Evolutionary conservation across 768 basidiomycete species (phyloP), one percentile per base, ranked within the genome.

Genomic region (Collybia sp.): DNA sequence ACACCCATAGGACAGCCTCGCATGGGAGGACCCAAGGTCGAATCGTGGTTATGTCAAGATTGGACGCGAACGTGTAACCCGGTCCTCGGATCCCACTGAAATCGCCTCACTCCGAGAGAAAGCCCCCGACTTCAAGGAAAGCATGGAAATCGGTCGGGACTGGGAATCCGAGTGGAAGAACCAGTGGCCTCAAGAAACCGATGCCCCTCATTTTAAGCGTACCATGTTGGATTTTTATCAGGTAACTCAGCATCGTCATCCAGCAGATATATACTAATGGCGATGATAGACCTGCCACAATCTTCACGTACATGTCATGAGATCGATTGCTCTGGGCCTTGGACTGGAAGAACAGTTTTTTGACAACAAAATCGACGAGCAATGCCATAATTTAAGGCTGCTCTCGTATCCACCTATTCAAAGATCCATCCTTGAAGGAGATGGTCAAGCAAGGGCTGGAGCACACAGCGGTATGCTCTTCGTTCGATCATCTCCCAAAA

Each of bases 61-160:
- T 33, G 91, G 91, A 13, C 78, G 91, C 15, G 92, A 94, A 62
- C 83, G 85, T 30, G 85, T 89, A 20, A 88, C 87, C 0, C 85
- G 86, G 50, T 82, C 83, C 18, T 68, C 74, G 30, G 79, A 89
- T 62, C 73, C 80, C 9, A 63, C 71, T 13, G 88, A 90, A 65
- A 92, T 93, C 53, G 83, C 82, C 38, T 62, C 72, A 37, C 67
- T 93, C 16, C 81, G 91, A n/a, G 70, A 67, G 47, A 81, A 79
- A 48, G 81, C 90, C 0, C 90, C 91, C 0, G 90, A 91, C 58
- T 80, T 66, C 65, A 90, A 91, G 63, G 90, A 93, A 62, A 72
- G 80, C 6, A 90, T 93, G 82, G 91, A 94, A 62, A 92, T 94
- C 38, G 90, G 92, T 25, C 75, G 85, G 18, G 89, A 94, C 47